These are phyloP conservation scores for Crithidia brevicula DNA, from an alignment of 208 protist species.

Conservation along the genomic window DNA sequence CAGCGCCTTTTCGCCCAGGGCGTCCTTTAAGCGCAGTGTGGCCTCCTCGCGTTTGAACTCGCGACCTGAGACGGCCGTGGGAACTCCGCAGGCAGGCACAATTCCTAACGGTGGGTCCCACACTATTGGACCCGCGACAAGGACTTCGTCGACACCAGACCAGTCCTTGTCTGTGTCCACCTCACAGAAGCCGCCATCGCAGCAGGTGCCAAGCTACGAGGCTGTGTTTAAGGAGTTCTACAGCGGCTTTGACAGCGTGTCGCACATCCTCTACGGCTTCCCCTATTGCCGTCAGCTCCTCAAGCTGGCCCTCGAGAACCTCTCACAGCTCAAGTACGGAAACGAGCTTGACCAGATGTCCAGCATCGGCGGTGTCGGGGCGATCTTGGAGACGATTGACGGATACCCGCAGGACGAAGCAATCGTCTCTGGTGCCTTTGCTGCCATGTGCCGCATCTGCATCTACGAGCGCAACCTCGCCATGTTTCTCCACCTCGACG, in stretches of 20 bases:
- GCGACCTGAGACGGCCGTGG: not conserved
- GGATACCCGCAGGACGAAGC: conserved; percentile 73
- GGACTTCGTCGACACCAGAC: not conserved
- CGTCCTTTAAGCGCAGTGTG: not conserved
- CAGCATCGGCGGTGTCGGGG: conserved; percentile 58
- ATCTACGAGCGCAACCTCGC: conserved; percentile 60
- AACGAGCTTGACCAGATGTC: conserved; percentile 45
- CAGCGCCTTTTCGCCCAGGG: not conserved
- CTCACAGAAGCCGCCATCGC: conserved; percentile 30
- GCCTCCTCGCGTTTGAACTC: not conserved
- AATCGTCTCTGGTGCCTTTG: conserved; percentile 65
- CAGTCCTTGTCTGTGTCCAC: not conserved
- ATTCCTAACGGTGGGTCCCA: not conserved
- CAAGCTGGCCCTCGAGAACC: conserved; percentile 51
- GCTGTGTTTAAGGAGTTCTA: conserved; percentile 81
- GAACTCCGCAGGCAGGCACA: not conserved
- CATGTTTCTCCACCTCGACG: conserved; percentile 72
- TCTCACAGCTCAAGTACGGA: conserved; percentile 40
- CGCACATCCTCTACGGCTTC: conserved; percentile 79
- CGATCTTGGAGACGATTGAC: conserved; percentile 84
- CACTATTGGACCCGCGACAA: too few species aligned
- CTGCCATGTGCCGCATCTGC: conserved; percentile 66
- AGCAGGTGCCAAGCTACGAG: conserved; percentile 46
- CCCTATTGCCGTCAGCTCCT: conserved; percentile 57
- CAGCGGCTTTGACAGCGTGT: conserved; percentile 64